phyloP scores from a whole-genome alignment of 306 rosid genomes.

The Acacia melanoxylon region DNA sequence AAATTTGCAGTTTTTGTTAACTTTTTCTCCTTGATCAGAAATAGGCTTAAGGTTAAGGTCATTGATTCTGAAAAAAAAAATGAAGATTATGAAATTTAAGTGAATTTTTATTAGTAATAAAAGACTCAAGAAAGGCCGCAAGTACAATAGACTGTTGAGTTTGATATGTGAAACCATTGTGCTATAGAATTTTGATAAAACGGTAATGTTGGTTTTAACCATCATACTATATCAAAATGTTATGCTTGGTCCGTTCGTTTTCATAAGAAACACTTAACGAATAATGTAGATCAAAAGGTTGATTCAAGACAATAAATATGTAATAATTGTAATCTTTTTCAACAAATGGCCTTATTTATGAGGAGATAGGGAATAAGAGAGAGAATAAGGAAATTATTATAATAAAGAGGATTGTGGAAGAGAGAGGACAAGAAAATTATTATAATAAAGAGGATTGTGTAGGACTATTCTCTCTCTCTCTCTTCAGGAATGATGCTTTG shows the following conservation, averaged over 20 bases:
- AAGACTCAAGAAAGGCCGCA: slow-evolving; percentile 15
- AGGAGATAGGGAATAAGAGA: too few species aligned
- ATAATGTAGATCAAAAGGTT: too few species aligned
- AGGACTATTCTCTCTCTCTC: too few species aligned
- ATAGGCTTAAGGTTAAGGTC: slow-evolving; percentile 20
- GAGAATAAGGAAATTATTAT: too few species aligned
- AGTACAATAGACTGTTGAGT: slow-evolving; percentile 12
- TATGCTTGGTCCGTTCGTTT: not conserved
- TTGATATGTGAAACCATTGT: slow-evolving; percentile 14
- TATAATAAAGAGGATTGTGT: too few species aligned
- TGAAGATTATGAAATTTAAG: slow-evolving; percentile 15
- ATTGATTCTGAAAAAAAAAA: slow-evolving; percentile 19
- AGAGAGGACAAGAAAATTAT: too few species aligned
- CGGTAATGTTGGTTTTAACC: not conserved
- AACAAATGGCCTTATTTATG: too few species aligned
- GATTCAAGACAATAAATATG: too few species aligned
- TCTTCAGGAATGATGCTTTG: too few species aligned
- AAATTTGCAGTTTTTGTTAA: slow-evolving; percentile 6
- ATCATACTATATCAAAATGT: not conserved
- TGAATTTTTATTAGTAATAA: not conserved
- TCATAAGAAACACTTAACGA: too few species aligned
- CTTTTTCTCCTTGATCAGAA: slow-evolving; percentile 14
- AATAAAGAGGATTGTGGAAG: too few species aligned
- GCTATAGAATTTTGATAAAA: slow-evolving; percentile 2
- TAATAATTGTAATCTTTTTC: too few species aligned